A percentile compares a stretch with the other conserved stretches of the same genome.
Evolutionary conservation across 1,284 basidiomycete species (phyloP).

Genomic region (Tetrapyrgos nigripes): DNA sequence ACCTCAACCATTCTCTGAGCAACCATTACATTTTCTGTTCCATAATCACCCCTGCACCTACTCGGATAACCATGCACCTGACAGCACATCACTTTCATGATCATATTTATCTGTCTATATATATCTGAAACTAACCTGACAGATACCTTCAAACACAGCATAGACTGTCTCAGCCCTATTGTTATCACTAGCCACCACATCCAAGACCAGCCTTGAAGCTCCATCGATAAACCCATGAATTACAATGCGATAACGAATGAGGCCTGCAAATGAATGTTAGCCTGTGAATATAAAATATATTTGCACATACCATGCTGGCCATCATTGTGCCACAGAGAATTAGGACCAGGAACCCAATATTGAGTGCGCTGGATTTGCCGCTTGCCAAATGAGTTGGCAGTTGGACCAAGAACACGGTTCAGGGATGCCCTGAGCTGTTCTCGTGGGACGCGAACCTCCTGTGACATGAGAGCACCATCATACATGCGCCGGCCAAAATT

Average conservation of each 20-base stretch:
- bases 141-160: conserved; percentile 22
- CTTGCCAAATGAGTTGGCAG: neutral
- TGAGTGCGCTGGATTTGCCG: conserved; percentile 15
- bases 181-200: conserved; percentile 28
- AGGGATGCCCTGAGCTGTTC: conserved; percentile 19
- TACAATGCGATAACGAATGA: conserved; percentile 40
- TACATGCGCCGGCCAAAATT: conserved; percentile 31
- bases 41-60: conserved; percentile 35
- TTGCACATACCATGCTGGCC: conserved; percentile 38
- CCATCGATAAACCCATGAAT: conserved; percentile 44
- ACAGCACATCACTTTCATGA: too few relatives aligned
- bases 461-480: conserved; percentile 30
- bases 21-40: conserved; percentile 34
- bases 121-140: too few relatives aligned
- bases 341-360: conserved; percentile 37
- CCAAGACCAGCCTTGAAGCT: conserved; percentile 29
- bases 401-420: conserved; percentile 25
- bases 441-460: conserved; percentile 32
- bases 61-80: conserved; percentile 26
- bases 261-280: conserved; percentile 34
- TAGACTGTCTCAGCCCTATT: conserved; percentile 21
- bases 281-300: too few relatives aligned
- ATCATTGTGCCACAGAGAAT: conserved; percentile 40
- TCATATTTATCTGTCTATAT: too few relatives aligned
- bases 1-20: conserved; percentile 30